Percentiles rank a stretch among this genome's conserved stretches.
Conservation (phyloP, 148 eudicot species). For the Rhododendron mucronatum region DNA sequence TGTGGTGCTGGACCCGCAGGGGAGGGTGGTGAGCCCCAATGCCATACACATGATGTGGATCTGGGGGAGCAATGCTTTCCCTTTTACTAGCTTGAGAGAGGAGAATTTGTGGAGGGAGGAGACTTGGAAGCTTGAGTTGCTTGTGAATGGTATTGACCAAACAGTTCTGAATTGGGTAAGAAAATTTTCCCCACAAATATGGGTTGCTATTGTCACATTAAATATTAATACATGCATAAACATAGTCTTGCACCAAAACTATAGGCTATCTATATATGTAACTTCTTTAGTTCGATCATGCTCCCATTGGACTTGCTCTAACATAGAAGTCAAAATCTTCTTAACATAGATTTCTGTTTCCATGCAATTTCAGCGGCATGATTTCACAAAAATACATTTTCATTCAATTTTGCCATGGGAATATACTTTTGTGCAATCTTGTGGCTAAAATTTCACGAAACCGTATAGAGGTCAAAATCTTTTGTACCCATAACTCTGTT, state of each 20-base stretch:
- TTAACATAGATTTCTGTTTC: no score
- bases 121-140: conserved; percentile 57
- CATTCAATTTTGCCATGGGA: background rate
- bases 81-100: conserved; percentile 55
- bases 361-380: background rate
- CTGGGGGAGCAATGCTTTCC: conserved; percentile 66
- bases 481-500: no score
- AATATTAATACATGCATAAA: no score
- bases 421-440: background rate
- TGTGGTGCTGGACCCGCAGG: conserved; percentile 61
- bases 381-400: background rate
- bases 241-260: no score
- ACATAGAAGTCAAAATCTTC: background rate
- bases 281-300: no score
- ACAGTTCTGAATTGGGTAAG: conserved; percentile 49
- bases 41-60: conserved; percentile 83
- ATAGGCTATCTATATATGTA: no score
- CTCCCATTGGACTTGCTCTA: background rate
- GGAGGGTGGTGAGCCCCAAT: conserved; percentile 54
- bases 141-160: conserved; percentile 49
- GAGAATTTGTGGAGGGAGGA: conserved; percentile 50
- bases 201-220: background rate
- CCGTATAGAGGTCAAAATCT: background rate
- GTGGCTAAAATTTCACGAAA: no score
- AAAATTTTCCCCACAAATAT: background rate